Percentiles rank a stretch among this genome's conserved stretches.
Conservation (phyloP, 2,329 filamentous ascomycete species). For the Penicillium sp. region DNA sequence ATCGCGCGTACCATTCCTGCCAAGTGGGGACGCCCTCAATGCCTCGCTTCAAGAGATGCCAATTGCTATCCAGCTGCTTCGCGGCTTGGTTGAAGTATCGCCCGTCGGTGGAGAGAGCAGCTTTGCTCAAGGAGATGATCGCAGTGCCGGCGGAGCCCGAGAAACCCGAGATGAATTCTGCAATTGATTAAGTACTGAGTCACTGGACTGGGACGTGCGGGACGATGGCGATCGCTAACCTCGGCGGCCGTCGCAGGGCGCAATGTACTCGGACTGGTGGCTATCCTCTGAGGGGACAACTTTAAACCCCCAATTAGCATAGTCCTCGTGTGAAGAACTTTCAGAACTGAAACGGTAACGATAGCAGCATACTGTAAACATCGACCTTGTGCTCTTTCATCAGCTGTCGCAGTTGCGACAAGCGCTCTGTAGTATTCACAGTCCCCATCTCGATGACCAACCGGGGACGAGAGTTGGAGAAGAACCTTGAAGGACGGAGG, state of each 20-base stretch:
- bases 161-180: constrained; percentile 88
- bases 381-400: constrained; percentile 89
- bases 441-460: constrained; percentile 67
- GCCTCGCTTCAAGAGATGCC: constrained; percentile 88
- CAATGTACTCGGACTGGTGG: constrained; percentile 97
- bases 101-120: constrained; percentile 89
- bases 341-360: constrained; percentile 5
- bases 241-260: constrained; percentile 88
- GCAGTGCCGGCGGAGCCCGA: constrained; percentile 93
- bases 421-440: constrained; percentile 75
- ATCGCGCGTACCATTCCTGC: constrained; percentile 77
- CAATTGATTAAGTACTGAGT: constrained; percentile 18
- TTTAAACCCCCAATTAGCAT: constrained; percentile 49
- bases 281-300: constrained; percentile 96
- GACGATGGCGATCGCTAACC: constrained; percentile 44
- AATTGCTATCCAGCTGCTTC: constrained; percentile 88
- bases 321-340: constrained; percentile 6
- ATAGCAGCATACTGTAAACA: constrained; percentile 72
- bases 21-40: constrained; percentile 93
- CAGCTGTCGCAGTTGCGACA: constrained; percentile 74
- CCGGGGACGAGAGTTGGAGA: constrained; percentile 41
- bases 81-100: constrained; percentile 97
- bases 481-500: constrained; percentile 36
- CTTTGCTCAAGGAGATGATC: constrained; percentile 81
- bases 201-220: constrained; percentile 8